phyloP scores from a whole-genome alignment of 1,139 yeast genomes.

The Yamadazyma atlantica region DNA sequence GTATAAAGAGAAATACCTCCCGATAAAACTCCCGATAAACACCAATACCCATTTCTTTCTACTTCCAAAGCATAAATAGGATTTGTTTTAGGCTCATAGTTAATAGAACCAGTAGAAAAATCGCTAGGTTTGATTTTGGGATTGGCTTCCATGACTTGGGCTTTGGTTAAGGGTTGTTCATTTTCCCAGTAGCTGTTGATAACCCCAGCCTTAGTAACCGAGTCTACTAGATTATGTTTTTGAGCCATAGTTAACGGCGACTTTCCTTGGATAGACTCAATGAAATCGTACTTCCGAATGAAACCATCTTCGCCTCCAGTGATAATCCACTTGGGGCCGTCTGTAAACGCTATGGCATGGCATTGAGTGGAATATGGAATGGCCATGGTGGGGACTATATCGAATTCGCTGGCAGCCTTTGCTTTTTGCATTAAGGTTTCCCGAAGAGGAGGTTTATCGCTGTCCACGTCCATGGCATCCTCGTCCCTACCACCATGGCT shows the following conservation, averaged over 20 bases:
- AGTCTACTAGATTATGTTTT: conserved; percentile 83
- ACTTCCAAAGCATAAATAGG: conserved; percentile 89
- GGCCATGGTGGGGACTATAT: conserved; percentile 68
- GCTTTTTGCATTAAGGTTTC: conserved; percentile 44
- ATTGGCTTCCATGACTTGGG: conserved; percentile 38
- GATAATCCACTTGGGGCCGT: conserved; percentile 83
- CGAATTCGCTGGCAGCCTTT: conserved; percentile 48
- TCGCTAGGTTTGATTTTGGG: conserved; percentile 47
- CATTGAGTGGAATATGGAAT: conserved; percentile 71
- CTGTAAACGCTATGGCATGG: conserved; percentile 74
- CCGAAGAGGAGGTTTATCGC: conserved; percentile 23
- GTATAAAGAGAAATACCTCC: conserved; percentile 91
- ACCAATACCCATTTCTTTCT: conserved; percentile 81
- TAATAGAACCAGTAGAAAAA: conserved; percentile 38
- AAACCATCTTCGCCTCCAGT: conserved; percentile 98
- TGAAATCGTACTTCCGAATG: conserved; percentile 84
- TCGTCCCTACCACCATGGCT: background rate
- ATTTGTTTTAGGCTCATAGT: conserved; percentile 66
- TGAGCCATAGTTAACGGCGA: conserved; percentile 89
- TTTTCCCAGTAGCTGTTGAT: conserved; percentile 91
- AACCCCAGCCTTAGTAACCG: conserved; percentile 82
- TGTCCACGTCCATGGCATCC: conserved; percentile 6
- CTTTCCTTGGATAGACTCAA: conserved; percentile 86
- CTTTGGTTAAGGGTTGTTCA: conserved; percentile 70
- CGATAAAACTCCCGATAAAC: conserved; percentile 73